Percentiles rank a stretch among this genome's conserved stretches.
Conservation (phyloP, 2,329 filamentous ascomycete genomes). For the Aureobasidium sp. region DNA sequence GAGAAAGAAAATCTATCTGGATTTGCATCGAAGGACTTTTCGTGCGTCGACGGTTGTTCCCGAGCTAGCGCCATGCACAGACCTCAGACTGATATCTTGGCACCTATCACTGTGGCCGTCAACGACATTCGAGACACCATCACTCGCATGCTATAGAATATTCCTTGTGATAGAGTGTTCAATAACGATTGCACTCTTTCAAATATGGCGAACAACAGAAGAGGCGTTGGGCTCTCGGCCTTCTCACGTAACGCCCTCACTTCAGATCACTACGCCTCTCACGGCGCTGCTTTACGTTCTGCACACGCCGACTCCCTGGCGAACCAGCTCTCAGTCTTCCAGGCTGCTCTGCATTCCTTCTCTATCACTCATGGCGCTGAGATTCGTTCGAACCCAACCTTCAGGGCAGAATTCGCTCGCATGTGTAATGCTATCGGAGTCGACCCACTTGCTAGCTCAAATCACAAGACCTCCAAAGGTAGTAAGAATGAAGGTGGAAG, state of each 20-base stretch:
- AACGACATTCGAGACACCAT: neutral
- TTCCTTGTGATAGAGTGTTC: neutral
- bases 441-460: conserved; percentile 66
- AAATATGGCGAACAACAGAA: conserved; percentile 46
- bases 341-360: conserved; percentile 90
- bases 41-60: conserved; percentile 6
- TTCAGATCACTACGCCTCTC: conserved; percentile 80
- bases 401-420: conserved; percentile 93
- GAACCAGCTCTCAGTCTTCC: conserved; percentile 92
- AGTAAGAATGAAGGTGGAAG: conserved; percentile 50
- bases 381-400: conserved; percentile 89
- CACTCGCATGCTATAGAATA: neutral
- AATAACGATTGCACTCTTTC: neutral
- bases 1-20: conserved; percentile 3
- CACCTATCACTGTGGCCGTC: neutral
- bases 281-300: conserved; percentile 78
- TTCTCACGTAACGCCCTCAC: conserved; percentile 80
- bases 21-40: conserved; percentile 11
- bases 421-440: conserved; percentile 98
- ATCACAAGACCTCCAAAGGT: conserved; percentile 26
- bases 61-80: neutral
- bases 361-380: conserved; percentile 90
- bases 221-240: conserved; percentile 82
- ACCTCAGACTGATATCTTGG: neutral
- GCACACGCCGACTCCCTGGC: conserved; percentile 78